Conservation (phyloP, 2,329 filamentous ascomycete genomes). For the Dothideomycetes sp. region DNA sequence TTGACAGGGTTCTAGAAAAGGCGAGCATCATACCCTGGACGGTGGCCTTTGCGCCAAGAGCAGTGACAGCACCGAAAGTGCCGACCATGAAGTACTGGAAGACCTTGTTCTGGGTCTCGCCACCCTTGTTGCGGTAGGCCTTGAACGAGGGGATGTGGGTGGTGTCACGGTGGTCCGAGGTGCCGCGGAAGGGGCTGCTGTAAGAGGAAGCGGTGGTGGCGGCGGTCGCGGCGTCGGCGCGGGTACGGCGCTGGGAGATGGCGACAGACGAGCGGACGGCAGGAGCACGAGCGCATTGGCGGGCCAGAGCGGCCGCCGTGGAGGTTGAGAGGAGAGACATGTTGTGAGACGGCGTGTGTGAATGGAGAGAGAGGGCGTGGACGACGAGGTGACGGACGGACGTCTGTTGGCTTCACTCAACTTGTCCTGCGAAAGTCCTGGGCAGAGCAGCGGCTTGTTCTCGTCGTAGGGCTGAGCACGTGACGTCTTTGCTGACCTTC, state of each 20-base stretch:
- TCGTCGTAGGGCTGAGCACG: too few species aligned
- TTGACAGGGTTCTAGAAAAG: neutral
- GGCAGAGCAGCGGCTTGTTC: too few species aligned
- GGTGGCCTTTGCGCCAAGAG: constrained; percentile 92
- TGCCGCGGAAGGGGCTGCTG: constrained; percentile 46
- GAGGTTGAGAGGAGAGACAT: constrained; percentile 41
- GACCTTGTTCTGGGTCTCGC: constrained; percentile 67
- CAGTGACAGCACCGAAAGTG: constrained; percentile 81
- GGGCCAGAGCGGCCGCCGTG: constrained; percentile 38
- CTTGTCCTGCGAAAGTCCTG: too few species aligned
- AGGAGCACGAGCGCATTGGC: constrained; percentile 39
- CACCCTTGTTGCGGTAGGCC: constrained; percentile 68
- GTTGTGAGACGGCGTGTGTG: constrained; percentile 19
- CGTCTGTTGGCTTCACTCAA: too few species aligned
- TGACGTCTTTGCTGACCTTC: too few species aligned
- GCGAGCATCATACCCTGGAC: constrained; percentile 74
- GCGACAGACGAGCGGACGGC: constrained; percentile 37
- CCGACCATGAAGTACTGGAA: constrained; percentile 99
- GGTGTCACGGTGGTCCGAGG: constrained; percentile 34
- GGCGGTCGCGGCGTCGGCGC: constrained; percentile 26
- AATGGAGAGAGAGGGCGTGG: constrained; percentile 16
- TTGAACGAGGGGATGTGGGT: constrained; percentile 80
- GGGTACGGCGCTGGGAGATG: constrained; percentile 35
- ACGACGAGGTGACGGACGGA: too few species aligned
- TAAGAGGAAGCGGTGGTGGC: constrained; percentile 35